Evolutionary conservation across 441 rosid species (phyloP).

Genomic region (Erodium trifolium): DNA sequence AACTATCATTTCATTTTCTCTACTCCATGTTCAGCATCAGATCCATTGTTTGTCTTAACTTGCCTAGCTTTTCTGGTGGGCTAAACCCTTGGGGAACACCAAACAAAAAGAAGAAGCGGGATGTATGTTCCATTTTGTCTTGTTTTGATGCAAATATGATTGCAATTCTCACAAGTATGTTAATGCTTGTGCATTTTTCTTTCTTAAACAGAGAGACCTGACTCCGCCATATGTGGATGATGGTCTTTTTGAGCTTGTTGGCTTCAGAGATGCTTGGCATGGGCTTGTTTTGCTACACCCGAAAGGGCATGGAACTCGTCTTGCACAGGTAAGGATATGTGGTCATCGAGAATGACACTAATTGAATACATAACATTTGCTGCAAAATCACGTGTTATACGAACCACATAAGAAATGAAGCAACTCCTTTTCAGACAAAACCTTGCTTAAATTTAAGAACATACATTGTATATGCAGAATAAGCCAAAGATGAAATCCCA

Average conservation of each 20-base stretch:
- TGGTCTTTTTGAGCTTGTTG: conserved; percentile 85
- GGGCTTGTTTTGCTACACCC: conserved; percentile 33
- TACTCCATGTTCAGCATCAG: conserved; percentile 52
- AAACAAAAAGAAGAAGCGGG: conserved; percentile 39
- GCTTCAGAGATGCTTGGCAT: conserved; percentile 89
- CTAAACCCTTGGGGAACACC: conserved; percentile 89
- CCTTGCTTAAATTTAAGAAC: background rate
- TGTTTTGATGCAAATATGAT: background rate
- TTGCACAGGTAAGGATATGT: conserved; percentile 54
- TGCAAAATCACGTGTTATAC: background rate
- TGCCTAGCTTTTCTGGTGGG: conserved; percentile 95
- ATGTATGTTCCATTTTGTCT: conserved; percentile 35
- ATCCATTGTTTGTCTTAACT: conserved; percentile 84
- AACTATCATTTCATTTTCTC: background rate
- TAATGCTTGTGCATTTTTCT: background rate
- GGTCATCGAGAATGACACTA: background rate
- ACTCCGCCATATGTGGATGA: conserved; percentile 91
- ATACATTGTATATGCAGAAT: no score
- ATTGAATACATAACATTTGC: background rate
- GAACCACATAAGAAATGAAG: background rate
- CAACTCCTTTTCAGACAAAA: background rate
- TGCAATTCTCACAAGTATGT: background rate
- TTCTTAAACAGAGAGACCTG: conserved; percentile 50
- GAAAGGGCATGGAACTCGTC: conserved; percentile 88
- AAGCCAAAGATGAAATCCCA: no score